Base-by-base conservation (phyloP, 140 eudicot genomes). In the Flaveria floridana region DNA sequence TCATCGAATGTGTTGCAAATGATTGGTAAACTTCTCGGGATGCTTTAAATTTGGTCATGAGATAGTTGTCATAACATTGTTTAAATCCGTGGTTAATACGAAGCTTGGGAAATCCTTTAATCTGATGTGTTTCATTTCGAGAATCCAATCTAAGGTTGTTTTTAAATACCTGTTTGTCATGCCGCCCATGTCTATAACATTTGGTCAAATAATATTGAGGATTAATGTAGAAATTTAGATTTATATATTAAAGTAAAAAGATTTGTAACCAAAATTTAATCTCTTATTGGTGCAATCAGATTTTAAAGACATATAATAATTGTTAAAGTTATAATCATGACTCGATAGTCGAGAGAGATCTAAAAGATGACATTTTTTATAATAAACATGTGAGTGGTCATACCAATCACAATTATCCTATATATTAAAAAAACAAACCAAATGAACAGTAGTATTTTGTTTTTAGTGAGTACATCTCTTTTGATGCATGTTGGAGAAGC, bases 71-170 rank as follows among this genome's bases (percentile, higher is more conserved):
- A 79, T 6, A 19, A 57, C 12, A 6, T 81, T 83, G 26, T 84
- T 72, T 9, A 44, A 53, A 74, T 78, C 81, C 4, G 83, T 84
- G 37, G 86, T 86, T 64, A 83, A 72, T 11, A 79, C 65, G 73
- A 86, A 86, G 57, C 79, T 81, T 69, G 89, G 87, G 51, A 83
- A 73, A 66, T 86, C 87, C 18, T 61, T 80, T 68, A 85, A 20
- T n/a, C 52, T 69, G 63, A 85, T 76, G 70, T 80, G 71, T 6
- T 80, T 79, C 79, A 82, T 78, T 2, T 82, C 84, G 0, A 79
- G 86, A 46, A 87, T 65, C 84, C 87, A 44, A 23, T 82, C 84
- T 3, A 85, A 9, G 6, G 10, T 71, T 23, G 83, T 80, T 26
- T 87, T 87, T 11, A 87, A 52, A 21, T 82, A 82, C 7, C 82